Conservation (phyloP, 2,329 filamentous ascomycete species). For the Colletotrichum eremochloae region DNA sequence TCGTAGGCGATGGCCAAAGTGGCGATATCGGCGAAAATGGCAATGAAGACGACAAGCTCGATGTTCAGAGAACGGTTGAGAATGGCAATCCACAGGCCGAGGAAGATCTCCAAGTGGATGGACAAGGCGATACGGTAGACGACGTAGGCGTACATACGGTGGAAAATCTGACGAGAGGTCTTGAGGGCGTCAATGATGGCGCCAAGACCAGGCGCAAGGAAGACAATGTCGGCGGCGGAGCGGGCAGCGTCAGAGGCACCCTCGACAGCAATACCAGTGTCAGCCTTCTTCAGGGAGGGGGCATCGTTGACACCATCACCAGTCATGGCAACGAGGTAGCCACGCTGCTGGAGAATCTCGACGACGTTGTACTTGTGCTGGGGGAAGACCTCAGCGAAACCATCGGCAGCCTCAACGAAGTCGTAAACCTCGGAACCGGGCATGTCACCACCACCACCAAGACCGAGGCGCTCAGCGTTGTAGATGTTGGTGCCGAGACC, state of each 20-base stretch:
- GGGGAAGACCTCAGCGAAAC: conserved; percentile 94
- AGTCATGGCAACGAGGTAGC: conserved; percentile 95
- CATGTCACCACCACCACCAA: conserved; percentile 92
- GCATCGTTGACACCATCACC: conserved; percentile 97
- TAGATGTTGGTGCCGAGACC: conserved; percentile 94
- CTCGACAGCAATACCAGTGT: conserved; percentile 95
- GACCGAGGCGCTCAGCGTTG: conserved; percentile 91
- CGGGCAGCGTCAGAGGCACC: conserved; percentile 92
- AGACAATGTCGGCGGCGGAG: conserved; percentile 93
- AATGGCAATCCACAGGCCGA: conserved; percentile 92
- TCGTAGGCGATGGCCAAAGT: conserved; percentile 95
- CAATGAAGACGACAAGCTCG: conserved; percentile 91
- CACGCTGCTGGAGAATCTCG: conserved; percentile 92
- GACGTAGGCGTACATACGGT: conserved; percentile 97
- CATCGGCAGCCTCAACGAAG: conserved; percentile 95
- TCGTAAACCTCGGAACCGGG: conserved; percentile 94
- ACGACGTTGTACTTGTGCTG: conserved; percentile 96
- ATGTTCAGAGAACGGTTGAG: conserved; percentile 88
- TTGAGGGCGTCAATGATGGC: conserved; percentile 94
- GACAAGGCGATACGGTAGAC: conserved; percentile 95
- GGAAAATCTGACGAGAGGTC: conserved; percentile 94
- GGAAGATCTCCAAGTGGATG: conserved; percentile 90
- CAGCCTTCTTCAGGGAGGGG: conserved; percentile 93
- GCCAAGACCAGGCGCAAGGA: conserved; percentile 90
- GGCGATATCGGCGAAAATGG: conserved; percentile 93